These are phyloP conservation scores for Asterella californica DNA, from an alignment of 225 moss, liverwort and hornwort species.

Conservation along the genomic window DNA sequence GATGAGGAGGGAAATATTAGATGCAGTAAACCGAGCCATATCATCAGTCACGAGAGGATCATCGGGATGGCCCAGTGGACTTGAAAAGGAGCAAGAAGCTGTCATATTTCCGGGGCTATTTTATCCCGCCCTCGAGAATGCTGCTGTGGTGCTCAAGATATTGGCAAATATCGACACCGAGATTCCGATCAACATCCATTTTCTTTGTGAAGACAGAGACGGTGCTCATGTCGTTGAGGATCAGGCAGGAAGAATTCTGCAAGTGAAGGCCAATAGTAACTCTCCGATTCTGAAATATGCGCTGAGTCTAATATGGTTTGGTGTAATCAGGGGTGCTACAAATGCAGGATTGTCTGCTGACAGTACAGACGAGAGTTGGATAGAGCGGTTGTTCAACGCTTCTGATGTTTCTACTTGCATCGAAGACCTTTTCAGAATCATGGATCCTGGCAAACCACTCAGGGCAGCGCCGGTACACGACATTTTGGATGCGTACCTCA, in stretches of 20 bases:
- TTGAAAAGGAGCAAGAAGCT: conserved; percentile 4
- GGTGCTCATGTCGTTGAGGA: conserved; percentile 60
- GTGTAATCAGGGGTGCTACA: conserved; percentile 8
- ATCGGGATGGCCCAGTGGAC: neutral
- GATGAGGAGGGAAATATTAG: conserved; percentile 4
- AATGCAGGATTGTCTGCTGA: neutral
- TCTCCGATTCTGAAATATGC: conserved; percentile 17
- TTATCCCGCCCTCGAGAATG: conserved; percentile 50
- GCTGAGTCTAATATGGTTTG: conserved; percentile 21
- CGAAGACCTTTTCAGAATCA: conserved; percentile 21
- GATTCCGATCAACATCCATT: conserved; percentile 52
- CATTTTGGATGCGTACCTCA: conserved; percentile 10
- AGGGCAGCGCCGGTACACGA: conserved; percentile 11
- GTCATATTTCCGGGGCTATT: conserved; percentile 11
- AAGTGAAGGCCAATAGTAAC: conserved; percentile 8
- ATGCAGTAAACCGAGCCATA: neutral
- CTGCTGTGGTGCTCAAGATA: conserved; percentile 50
- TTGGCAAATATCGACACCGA: conserved; percentile 33
- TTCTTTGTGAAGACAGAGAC: conserved; percentile 66
- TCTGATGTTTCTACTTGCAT: conserved; percentile 17
- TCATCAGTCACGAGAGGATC: neutral
- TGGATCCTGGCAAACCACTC: conserved; percentile 20
- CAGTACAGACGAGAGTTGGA: neutral
- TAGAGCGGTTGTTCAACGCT: conserved; percentile 1
- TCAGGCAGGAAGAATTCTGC: conserved; percentile 55